Base-by-base conservation (phyloP, 768 basidiomycete species). In the Leccinum ochraceum region DNA sequence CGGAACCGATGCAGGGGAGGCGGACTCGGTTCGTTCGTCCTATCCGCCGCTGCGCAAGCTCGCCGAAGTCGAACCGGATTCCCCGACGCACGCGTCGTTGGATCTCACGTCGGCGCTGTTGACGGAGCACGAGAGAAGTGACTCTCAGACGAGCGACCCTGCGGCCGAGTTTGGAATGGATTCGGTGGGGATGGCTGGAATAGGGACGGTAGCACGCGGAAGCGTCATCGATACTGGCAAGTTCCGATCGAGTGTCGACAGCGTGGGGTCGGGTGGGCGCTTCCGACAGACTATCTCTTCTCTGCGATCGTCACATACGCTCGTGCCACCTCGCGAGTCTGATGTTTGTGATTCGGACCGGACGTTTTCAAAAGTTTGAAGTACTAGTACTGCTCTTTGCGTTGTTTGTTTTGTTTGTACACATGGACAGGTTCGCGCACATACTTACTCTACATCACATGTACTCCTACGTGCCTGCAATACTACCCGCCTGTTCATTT, bases 151-250 rank as follows among this genome's bases (percentile, higher is more conserved):
- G 42, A 44, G 42, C n/a, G 42, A 44, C 42, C 9, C 42, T 20
- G 26, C 17, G 6, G 65, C 54, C 1, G 72, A 73, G 57, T 71
- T 68, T 44, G 74, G 60, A 42, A 30, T 63, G 61, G 20, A 14
- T 4, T 53, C 58, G 2, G 42, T 46, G 57, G 75, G 79, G 20
- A 81, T 83, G 82, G 77, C 77, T 10, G 81, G 81, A 9, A 62
- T 83, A 9, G 81, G 81, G 11, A 82, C 81, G 1, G 76, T 74
- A 5, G 74, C 73, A 34, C 66, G 79, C 3, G 69, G 76, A 26
- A 73, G 77, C 60, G 48, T 64, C 42, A 65, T 75, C 53, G 66
- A 66, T 54, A 5, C 56, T 39, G 37, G 14, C 4, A 61, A 49
- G 20, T 16, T 67, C 3, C 62, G 58, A n/a, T 37, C 54, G 56